Evolutionary conservation across 768 basidiomycete genomes (phyloP).

Genomic region (Macrolepiota dolichaula): DNA sequence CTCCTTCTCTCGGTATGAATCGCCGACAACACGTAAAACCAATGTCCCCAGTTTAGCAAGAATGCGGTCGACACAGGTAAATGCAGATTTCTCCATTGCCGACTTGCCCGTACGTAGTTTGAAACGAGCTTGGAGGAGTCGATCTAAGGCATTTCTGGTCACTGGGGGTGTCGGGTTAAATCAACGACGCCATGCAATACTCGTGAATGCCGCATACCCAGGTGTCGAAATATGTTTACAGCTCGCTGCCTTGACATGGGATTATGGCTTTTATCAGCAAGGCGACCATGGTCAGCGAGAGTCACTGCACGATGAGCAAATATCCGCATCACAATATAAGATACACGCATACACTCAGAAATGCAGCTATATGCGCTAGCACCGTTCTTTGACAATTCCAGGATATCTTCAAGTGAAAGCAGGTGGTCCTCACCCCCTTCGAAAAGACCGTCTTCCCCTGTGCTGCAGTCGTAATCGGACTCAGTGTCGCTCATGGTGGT

Average conservation of each 20-base stretch:
- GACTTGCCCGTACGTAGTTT: neutral
- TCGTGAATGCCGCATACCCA: neutral
- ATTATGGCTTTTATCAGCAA: neutral
- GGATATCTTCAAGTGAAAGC: neutral
- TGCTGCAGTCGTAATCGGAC: conserved; percentile 15
- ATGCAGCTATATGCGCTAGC: neutral
- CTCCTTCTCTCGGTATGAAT: neutral
- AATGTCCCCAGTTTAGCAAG: conserved; percentile 6
- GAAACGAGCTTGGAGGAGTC: conserved; percentile 6
- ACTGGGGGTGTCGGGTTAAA: conserved; percentile 7
- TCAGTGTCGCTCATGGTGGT: conserved; percentile 49
- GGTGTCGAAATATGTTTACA: neutral
- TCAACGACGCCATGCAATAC: too few species aligned
- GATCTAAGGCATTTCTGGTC: conserved; percentile 10
- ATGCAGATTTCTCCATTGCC: neutral
- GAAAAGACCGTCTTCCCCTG: neutral
- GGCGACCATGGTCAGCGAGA: neutral
- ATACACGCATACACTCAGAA: conserved; percentile 6
- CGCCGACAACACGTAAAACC: conserved; percentile 13
- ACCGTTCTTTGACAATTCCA: neutral
- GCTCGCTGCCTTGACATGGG: neutral
- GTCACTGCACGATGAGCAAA: neutral
- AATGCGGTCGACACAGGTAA: neutral
- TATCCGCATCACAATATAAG: neutral
- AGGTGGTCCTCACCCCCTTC: neutral